Percentiles rank a stretch among this genome's conserved stretches.
Evolutionary conservation across 495 filamentous ascomycete species (phyloP).

Genomic region (Penicillium coprophilum): DNA sequence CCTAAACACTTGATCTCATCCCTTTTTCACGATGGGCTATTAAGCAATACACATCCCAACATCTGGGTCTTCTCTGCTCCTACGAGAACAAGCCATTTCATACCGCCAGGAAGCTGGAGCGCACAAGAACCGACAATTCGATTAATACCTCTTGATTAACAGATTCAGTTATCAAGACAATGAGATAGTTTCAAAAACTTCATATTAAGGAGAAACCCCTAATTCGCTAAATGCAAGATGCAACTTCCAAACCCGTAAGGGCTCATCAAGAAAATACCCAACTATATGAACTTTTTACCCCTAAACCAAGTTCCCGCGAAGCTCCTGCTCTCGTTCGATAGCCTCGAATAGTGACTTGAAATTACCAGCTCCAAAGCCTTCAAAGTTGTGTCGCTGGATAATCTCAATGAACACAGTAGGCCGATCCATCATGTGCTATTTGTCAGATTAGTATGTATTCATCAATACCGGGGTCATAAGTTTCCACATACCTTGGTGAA

Average conservation of each 20-base stretch:
- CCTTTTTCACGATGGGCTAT: no score
- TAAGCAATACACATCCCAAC: not conserved
- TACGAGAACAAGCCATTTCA: not conserved
- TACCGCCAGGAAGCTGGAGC: not conserved
- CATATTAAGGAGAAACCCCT: not conserved
- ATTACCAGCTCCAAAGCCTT: constrained; percentile 90
- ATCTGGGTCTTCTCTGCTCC: not conserved
- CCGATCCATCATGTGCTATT: constrained; percentile 78
- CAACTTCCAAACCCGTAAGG: not conserved
- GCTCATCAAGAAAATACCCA: not conserved
- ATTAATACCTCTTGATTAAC: not conserved
- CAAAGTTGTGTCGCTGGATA: constrained; percentile 83
- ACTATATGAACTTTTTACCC: not conserved
- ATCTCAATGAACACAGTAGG: constrained; percentile 95
- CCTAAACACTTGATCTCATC: no score
- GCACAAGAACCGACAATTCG: not conserved
- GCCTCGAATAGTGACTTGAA: constrained; percentile 93
- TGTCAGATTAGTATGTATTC: constrained; percentile 21
- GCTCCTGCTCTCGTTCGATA: constrained; percentile 83
- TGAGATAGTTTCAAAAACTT: not conserved
- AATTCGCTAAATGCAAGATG: constrained; percentile 6
- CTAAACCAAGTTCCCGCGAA: constrained; percentile 70
- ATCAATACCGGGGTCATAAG: not conserved
- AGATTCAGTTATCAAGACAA: not conserved
- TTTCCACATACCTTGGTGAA: constrained; percentile 67